Conservation (phyloP, 257 asterid genomes). For the Parsonsia alboflavescens region DNA sequence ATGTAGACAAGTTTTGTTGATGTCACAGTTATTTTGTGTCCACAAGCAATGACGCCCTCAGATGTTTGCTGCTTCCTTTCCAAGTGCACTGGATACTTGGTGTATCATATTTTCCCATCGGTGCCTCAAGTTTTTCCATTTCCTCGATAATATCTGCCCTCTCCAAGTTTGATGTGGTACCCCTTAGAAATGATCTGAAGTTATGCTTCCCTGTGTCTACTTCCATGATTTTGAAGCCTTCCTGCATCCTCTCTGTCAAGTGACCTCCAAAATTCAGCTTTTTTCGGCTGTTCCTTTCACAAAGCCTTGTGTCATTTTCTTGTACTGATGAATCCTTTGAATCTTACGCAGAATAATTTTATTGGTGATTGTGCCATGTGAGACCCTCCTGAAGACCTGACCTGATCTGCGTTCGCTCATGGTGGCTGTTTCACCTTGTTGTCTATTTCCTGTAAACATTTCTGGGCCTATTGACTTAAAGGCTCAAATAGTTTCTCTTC, state of each 20-base stretch:
- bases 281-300: background rate
- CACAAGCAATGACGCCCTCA: background rate
- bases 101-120: background rate
- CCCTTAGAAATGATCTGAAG: background rate
- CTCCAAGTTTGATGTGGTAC: background rate
- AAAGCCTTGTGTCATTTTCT: background rate
- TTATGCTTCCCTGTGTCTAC: background rate
- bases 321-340: background rate
- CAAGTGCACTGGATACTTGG: background rate
- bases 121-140: background rate
- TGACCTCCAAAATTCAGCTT: background rate
- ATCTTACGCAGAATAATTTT: conserved; percentile 12
- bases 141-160: background rate
- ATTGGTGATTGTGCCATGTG: conserved; percentile 9
- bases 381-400: conserved; percentile 10
- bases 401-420: background rate
- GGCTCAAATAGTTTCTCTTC: background rate
- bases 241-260: background rate
- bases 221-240: background rate
- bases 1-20: background rate
- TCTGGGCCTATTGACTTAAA: background rate
- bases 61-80: background rate
- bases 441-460: background rate
- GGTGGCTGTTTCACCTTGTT: conserved; percentile 13
- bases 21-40: background rate